A percentile compares a stretch with the other conserved stretches of the same genome.
Evolutionary conservation across 805 yeast genomes (phyloP).

Genomic region (Kodamaea kakaduensis): DNA sequence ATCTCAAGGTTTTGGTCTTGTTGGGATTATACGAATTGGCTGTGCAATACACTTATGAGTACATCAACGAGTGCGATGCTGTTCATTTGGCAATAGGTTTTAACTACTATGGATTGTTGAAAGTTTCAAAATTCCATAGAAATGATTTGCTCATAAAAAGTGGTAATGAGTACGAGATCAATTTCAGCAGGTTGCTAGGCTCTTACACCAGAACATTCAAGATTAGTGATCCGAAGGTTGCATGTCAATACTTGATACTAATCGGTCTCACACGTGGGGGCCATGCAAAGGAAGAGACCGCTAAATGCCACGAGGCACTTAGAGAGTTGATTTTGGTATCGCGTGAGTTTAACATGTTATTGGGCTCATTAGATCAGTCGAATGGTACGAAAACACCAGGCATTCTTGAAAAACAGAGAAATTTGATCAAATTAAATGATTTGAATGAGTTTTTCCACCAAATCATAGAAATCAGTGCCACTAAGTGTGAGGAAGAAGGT

Average conservation of each 20-base stretch:
- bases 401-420: constrained; percentile 71
- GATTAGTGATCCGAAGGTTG: constrained; percentile 81
- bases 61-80: constrained; percentile 73
- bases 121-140: constrained; percentile 35
- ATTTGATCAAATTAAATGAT: constrained; percentile 54
- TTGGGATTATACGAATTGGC: constrained; percentile 83
- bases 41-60: constrained; percentile 55
- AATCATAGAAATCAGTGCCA: constrained; percentile 82
- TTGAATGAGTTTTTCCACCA: constrained; percentile 59
- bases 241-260: constrained; percentile 81
- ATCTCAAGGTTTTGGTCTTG: constrained; percentile 67
- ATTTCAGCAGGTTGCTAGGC: constrained; percentile 66
- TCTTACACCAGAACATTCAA: constrained; percentile 80
- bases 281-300: constrained; percentile 40
- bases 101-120: constrained; percentile 66
- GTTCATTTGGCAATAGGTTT: constrained; percentile 86
- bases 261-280: constrained; percentile 51
- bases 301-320: constrained; percentile 70
- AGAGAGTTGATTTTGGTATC: constrained; percentile 83
- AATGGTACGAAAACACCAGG: constrained; percentile 82
- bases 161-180: constrained; percentile 33
- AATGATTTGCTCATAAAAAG: constrained; percentile 35
- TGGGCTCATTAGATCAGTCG: constrained; percentile 71
- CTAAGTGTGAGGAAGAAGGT: constrained; percentile 87
- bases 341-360: constrained; percentile 70